Conservation (phyloP, 108 stramenopile genomes). For the Skeletonema costatum region DNA sequence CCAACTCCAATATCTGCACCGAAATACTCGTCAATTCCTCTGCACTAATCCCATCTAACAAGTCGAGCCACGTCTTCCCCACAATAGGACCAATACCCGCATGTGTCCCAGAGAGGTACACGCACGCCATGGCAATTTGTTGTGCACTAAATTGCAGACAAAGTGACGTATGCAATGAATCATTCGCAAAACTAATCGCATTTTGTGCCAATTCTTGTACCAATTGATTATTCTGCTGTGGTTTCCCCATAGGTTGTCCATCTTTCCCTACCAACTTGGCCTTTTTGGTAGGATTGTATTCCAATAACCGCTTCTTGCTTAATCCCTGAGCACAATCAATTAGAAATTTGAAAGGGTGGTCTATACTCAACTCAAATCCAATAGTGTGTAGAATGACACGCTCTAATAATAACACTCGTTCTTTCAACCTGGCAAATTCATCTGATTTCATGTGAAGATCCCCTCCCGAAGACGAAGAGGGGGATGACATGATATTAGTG, state of each 20-base stretch:
- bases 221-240: constrained; percentile 52
- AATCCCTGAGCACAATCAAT: constrained; percentile 68
- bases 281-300: constrained; percentile 36
- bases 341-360: constrained; percentile 87
- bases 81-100: constrained; percentile 50
- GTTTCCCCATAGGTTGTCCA: neutral
- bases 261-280: neutral
- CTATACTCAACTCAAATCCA: constrained; percentile 83
- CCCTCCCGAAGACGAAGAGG: neutral
- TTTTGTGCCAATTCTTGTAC: constrained; percentile 74
- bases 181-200: constrained; percentile 88
- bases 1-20: constrained; percentile 37
- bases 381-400: constrained; percentile 89
- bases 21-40: constrained; percentile 28
- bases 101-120: constrained; percentile 74
- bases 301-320: constrained; percentile 54
- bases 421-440: constrained; percentile 80
- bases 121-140: constrained; percentile 71
- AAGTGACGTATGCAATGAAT: constrained; percentile 80
- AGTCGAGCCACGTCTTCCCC: constrained; percentile 57
- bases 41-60: constrained; percentile 47
- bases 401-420: constrained; percentile 82
- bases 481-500: constrained; percentile 11
- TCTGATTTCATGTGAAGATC: constrained; percentile 48
- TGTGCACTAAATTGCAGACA: constrained; percentile 75